Evolutionary conservation across 2,329 filamentous ascomycete genomes (phyloP).

Genomic region (Fusarium torreyae): DNA sequence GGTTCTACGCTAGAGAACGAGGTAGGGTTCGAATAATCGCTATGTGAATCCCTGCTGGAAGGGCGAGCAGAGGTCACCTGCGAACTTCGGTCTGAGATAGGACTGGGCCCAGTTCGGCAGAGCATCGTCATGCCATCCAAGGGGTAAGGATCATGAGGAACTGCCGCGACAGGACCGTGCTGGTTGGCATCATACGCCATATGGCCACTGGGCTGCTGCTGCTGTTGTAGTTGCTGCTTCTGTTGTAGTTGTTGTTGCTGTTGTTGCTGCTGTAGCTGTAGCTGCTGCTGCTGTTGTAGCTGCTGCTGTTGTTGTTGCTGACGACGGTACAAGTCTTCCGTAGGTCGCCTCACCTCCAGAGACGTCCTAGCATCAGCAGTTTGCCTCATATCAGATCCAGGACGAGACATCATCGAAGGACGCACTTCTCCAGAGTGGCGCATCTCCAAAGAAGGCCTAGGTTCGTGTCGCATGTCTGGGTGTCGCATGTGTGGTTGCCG

Average conservation of each 20-base stretch:
- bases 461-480: constrained; percentile 32
- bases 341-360: constrained; percentile 45
- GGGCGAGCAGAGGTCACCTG: constrained; percentile 76
- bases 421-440: constrained; percentile 39
- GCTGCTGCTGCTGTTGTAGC: no score
- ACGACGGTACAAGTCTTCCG: constrained; percentile 47
- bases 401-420: constrained; percentile 34
- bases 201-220: constrained; percentile 32
- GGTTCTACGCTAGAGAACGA: constrained; percentile 91
- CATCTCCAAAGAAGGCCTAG: constrained; percentile 39
- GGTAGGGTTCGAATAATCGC: constrained; percentile 90
- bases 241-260: no score
- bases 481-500: constrained; percentile 20
- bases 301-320: constrained; percentile 6
- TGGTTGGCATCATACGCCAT: constrained; percentile 66
- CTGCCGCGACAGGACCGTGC: constrained; percentile 72
- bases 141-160: constrained; percentile 95
- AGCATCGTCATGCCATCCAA: constrained; percentile 98
- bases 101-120: constrained; percentile 83
- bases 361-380: constrained; percentile 37
- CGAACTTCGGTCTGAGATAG: constrained; percentile 68
- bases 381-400: constrained; percentile 35
- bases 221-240: no score
- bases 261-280: no score
- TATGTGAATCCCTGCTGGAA: constrained; percentile 88